A percentile compares a stretch with the other conserved stretches of the same genome.
Evolutionary conservation across 2,329 filamentous ascomycete genomes (phyloP).

Genomic region (Penicillium palitans): DNA sequence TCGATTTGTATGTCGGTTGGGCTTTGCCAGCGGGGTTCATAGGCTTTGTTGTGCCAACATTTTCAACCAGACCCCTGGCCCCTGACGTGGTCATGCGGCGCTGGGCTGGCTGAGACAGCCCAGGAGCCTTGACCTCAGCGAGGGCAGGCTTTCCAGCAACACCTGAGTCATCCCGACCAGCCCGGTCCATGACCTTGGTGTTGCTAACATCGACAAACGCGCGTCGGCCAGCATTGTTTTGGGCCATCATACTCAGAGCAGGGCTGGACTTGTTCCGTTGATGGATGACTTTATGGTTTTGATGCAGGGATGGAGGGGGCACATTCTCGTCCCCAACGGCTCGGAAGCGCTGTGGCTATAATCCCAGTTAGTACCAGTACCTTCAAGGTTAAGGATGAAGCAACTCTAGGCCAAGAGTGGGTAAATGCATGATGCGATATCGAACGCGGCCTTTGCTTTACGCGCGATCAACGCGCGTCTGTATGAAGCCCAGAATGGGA

Average conservation of each 20-base stretch:
- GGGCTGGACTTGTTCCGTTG: constrained; percentile 78
- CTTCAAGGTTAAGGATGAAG: neutral
- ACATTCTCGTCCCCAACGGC: constrained; percentile 70
- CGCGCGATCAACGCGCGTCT: constrained; percentile 4
- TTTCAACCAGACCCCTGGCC: constrained; percentile 42
- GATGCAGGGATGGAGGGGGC: constrained; percentile 47
- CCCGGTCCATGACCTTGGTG: constrained; percentile 45
- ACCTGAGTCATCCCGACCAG: constrained; percentile 58
- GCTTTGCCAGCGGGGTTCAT: constrained; percentile 36
- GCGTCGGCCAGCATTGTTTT: constrained; percentile 66
- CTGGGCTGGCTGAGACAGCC: constrained; percentile 59
- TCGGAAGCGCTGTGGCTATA: constrained; percentile 69
- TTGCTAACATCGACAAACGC: constrained; percentile 84
- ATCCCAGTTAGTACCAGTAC: constrained; percentile 13
- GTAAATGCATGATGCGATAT: neutral
- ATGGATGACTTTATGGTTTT: constrained; percentile 64
- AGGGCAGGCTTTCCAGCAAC: constrained; percentile 50
- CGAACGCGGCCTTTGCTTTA: neutral
- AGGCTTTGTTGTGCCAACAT: constrained; percentile 32
- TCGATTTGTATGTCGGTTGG: constrained; percentile 40
- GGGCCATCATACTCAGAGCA: constrained; percentile 58
- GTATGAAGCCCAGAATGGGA: neutral
- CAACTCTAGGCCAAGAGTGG: neutral
- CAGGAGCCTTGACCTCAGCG: constrained; percentile 21
- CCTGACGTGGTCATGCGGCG: constrained; percentile 51